A percentile compares a stretch with the other conserved stretches of the same genome.
These are phyloP conservation scores for Daldinia childiae DNA, from an alignment of 495 filamentous ascomycete genomes.

Conservation along the genomic window DNA sequence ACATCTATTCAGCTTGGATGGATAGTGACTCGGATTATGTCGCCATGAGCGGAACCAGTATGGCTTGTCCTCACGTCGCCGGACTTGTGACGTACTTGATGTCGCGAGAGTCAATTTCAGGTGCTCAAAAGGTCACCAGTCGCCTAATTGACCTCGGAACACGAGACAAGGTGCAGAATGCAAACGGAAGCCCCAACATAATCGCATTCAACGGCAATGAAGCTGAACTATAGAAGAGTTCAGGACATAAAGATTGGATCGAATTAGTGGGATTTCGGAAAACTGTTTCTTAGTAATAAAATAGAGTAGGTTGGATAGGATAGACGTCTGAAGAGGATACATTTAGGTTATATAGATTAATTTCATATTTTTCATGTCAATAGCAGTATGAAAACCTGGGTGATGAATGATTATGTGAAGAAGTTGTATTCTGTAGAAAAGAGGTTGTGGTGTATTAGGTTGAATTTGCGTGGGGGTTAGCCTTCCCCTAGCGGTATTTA, in stretches of 20 bases:
- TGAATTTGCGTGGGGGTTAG: background rate
- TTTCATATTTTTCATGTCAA: background rate
- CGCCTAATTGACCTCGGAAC: conserved; percentile 26
- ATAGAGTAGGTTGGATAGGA: background rate
- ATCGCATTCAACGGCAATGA: conserved; percentile 38
- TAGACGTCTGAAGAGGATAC: background rate
- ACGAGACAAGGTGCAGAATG: conserved; percentile 26
- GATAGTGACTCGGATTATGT: conserved; percentile 49
- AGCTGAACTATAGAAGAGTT: conserved; percentile 28
- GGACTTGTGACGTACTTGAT: conserved; percentile 55
- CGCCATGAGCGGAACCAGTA: conserved; percentile 53
- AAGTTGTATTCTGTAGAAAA: background rate
- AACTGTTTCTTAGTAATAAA: background rate
- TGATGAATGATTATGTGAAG: background rate
- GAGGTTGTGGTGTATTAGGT: background rate
- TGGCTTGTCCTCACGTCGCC: conserved; percentile 56
- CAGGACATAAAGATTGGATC: background rate
- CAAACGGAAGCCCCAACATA: conserved; percentile 31
- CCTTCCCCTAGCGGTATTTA: background rate
- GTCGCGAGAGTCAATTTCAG: conserved; percentile 33
- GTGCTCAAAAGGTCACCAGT: conserved; percentile 7
- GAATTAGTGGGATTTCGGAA: too few relatives aligned
- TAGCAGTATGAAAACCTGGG: background rate
- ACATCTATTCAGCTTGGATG: conserved; percentile 53
- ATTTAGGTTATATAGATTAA: background rate